These are phyloP conservation scores for Trypanosoma lewisi DNA, from an alignment of 208 protist species.

Conservation along the genomic window DNA sequence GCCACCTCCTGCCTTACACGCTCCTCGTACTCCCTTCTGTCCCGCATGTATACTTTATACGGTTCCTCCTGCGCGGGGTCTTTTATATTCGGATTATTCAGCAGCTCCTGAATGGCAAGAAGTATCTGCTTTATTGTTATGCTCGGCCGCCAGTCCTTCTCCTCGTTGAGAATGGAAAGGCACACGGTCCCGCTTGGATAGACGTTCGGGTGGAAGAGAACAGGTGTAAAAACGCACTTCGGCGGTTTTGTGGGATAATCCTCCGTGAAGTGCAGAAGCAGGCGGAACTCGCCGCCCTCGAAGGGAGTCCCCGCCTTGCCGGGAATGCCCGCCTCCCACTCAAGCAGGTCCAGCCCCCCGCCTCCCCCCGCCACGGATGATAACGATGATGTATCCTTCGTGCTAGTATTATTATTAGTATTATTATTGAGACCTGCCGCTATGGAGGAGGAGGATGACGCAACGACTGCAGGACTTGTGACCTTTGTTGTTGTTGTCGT, in stretches of 20 bases:
- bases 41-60: conserved; percentile 87
- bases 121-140: conserved; percentile 99
- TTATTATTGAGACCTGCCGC: background rate
- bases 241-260: conserved; percentile 98
- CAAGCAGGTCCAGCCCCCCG: conserved; percentile 91
- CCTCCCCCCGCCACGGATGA: conserved; percentile 36
- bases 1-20: conserved; percentile 85
- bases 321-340: conserved; percentile 98
- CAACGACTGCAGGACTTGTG: background rate
- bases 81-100: conserved; percentile 97
- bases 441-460: background rate
- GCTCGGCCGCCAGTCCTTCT: conserved; percentile 98
- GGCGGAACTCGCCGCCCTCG: conserved; percentile 95
- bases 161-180: conserved; percentile 98
- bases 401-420: background rate
- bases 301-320: conserved; percentile 95
- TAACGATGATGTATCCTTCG: conserved; percentile 15
- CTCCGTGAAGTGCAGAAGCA: conserved; percentile 95
- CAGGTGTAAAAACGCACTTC: conserved; percentile 96
- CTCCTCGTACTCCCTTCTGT: conserved; percentile 82
- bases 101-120: conserved; percentile 98
- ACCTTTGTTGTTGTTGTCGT: background rate
- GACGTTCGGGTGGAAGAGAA: conserved; percentile 99
- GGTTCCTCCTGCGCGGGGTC: conserved; percentile 98
- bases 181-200: conserved; percentile 99